phyloP scores from a whole-genome alignment of 176 grass and related monocot genomes.

The Thinopyrum elongatum region DNA sequence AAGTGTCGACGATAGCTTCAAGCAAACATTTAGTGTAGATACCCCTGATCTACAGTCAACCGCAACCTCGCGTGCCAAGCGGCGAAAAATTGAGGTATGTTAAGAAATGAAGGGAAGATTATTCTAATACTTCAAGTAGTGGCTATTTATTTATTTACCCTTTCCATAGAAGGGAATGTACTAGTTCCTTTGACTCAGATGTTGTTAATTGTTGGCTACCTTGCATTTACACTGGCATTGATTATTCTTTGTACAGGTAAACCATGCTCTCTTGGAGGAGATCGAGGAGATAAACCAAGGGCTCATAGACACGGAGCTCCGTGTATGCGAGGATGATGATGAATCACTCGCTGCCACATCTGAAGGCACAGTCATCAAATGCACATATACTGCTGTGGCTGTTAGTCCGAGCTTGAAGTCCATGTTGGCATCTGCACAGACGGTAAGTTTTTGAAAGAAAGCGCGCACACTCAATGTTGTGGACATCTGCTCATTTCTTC shows the following conservation, averaged over 20 bases:
- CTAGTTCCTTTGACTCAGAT: background rate
- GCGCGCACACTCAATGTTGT: background rate
- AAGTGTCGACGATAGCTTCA: conserved; percentile 77
- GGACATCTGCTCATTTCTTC: background rate
- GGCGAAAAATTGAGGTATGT: conserved; percentile 75
- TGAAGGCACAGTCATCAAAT: conserved; percentile 85
- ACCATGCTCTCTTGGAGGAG: conserved; percentile 73
- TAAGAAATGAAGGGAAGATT: background rate
- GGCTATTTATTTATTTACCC: background rate
- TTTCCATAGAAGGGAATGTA: background rate
- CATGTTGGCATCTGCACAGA: conserved; percentile 77
- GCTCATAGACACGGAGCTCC: too few relatives aligned
- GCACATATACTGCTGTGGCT: conserved; percentile 77
- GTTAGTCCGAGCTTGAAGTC: conserved; percentile 84
- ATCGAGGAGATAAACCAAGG: conserved; percentile 80
- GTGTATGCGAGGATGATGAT: conserved; percentile 72
- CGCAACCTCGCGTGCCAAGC: conserved; percentile 71
- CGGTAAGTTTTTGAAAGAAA: conserved; percentile 45
- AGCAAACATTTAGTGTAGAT: conserved; percentile 45
- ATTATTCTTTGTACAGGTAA: conserved; percentile 51
- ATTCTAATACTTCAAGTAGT: background rate
- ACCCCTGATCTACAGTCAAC: conserved; percentile 80
- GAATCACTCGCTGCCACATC: conserved; percentile 53
- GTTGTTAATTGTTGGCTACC: background rate
- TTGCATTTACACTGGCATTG: conserved; percentile 1